Evolutionary conservation across 106 monocot species (phyloP).

Genomic region (Acorus calamus): DNA sequence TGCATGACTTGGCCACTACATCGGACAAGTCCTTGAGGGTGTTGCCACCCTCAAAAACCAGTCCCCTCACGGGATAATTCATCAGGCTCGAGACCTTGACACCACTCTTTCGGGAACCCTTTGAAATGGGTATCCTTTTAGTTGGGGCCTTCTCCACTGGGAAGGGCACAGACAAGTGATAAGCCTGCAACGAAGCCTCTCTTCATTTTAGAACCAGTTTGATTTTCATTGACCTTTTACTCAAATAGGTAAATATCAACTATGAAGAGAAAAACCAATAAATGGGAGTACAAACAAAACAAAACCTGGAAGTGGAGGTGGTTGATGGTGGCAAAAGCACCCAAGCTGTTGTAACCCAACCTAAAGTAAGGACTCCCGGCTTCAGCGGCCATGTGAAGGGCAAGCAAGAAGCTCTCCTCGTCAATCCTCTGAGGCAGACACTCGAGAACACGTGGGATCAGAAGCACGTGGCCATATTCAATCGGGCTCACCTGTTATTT

Average conservation of each 20-base stretch:
- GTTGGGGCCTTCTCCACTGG: slow-evolving; percentile 35
- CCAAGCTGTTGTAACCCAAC: slow-evolving; percentile 29
- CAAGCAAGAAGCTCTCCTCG: slow-evolving; percentile 22
- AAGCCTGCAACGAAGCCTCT: slow-evolving; percentile 14
- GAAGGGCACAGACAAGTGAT: slow-evolving; percentile 22
- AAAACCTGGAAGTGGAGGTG: slow-evolving; percentile 31
- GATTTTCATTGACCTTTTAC: too few relatives aligned
- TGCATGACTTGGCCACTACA: slow-evolving; percentile 19
- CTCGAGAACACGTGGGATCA: slow-evolving; percentile 22
- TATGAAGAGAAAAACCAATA: neutral
- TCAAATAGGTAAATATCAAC: too few relatives aligned
- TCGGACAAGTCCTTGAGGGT: slow-evolving; percentile 28
- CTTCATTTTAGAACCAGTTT: too few relatives aligned
- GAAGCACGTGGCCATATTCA: slow-evolving; percentile 25
- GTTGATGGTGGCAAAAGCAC: slow-evolving; percentile 36
- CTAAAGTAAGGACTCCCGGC: slow-evolving; percentile 23
- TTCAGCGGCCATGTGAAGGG: slow-evolving; percentile 27
- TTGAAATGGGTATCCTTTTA: slow-evolving; percentile 1
- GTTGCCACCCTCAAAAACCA: slow-evolving; percentile 35
- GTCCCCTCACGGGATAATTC: slow-evolving; percentile 37
- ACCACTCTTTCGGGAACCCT: slow-evolving; percentile 7
- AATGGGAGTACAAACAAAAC: neutral
- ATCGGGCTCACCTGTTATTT: slow-evolving; percentile 25
- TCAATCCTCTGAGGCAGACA: slow-evolving; percentile 24
- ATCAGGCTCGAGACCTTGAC: slow-evolving; percentile 17